phyloP scores from a whole-genome alignment of 2,329 filamentous ascomycete species.

The Sarocladium oryzae region DNA sequence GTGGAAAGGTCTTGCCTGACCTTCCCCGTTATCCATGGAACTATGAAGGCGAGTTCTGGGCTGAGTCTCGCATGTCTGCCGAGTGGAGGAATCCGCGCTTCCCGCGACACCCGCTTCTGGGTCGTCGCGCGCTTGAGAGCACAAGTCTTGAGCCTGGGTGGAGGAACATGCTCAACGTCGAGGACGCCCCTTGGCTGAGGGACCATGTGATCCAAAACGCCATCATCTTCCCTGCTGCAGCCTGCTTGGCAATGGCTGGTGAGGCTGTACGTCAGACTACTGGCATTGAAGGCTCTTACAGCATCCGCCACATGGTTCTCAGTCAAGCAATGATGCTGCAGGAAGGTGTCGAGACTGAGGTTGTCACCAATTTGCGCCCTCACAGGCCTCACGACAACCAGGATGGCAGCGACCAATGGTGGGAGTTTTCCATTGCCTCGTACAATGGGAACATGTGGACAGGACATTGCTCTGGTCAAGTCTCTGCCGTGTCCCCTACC shows the following conservation, averaged over 20 bases:
- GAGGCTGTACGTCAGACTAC: no score
- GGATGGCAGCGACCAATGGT: not conserved
- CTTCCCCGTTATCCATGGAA: no score
- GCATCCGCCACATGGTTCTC: no score
- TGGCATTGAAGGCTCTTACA: no score
- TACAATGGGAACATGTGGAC: not conserved
- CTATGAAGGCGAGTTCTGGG: no score
- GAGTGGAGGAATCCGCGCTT: no score
- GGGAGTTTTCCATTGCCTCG: not conserved
- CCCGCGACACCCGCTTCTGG: constrained; percentile 19
- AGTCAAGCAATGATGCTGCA: not conserved
- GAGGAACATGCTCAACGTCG: constrained; percentile 16
- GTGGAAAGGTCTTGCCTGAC: not conserved
- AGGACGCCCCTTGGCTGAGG: constrained; percentile 22
- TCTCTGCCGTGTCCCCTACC: not conserved
- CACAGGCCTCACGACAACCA: no score
- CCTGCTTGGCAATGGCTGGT: no score
- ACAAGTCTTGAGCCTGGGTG: constrained; percentile 12
- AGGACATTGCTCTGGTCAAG: not conserved
- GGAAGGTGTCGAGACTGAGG: not conserved
- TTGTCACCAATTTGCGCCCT: not conserved
- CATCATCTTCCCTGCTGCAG: no score
- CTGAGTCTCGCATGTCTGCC: no score
- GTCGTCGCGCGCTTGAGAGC: constrained; percentile 10
- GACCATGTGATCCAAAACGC: no score